Base-by-base conservation (phyloP, 306 rosid species). In the Cucurbita argyrosperma region DNA sequence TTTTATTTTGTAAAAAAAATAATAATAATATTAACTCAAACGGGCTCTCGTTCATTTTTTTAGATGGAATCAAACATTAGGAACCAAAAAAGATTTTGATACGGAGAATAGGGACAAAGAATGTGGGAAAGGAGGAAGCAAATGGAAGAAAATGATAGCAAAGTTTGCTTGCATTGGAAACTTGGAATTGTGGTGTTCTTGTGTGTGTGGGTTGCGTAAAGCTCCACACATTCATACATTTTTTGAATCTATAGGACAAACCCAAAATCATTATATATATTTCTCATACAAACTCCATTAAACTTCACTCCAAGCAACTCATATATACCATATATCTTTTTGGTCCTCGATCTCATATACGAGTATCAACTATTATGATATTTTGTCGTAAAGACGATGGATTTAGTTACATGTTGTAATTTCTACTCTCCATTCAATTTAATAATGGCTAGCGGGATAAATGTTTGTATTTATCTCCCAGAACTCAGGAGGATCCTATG, bases 401-500 rank as follows among this genome's bases (percentile, higher is more conserved):
- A 26, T 26, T 26, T 26, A 26, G 2, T 26, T 26, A 26, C 1
- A 26, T 26, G 30, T 26, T 1, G 2, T 2, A 26, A 26, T 26
- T 37, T 60, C 11, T 6, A 60, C 35, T 5, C 2, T 30, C 0
- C 2, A 26, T 21, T 21, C 23, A 21, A 21, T 21, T 21, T 21
- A 21, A 21, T 21, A 21, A 21, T 21, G 1, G 23, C 23, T 21
- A 21, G 23, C 1, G 0, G 1, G 0, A 26, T 26, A 30, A 30
- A 30, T 30, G 35, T 30, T 2, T 30, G 35, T 30, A 30, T 30
- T 30, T 30, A 39, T 40, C 35, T 63, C 70, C 72, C 9, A 19
- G 19, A 66, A 66, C 54, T 66, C 51, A n/a, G 70, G 70, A n/a
- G 72, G n/a, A 66, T 66, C 54, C 19, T 45, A 42, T 66, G 54